Evolutionary conservation across 2,329 filamentous ascomycete species (phyloP).

Genomic region (Botryotinia narcissicola): DNA sequence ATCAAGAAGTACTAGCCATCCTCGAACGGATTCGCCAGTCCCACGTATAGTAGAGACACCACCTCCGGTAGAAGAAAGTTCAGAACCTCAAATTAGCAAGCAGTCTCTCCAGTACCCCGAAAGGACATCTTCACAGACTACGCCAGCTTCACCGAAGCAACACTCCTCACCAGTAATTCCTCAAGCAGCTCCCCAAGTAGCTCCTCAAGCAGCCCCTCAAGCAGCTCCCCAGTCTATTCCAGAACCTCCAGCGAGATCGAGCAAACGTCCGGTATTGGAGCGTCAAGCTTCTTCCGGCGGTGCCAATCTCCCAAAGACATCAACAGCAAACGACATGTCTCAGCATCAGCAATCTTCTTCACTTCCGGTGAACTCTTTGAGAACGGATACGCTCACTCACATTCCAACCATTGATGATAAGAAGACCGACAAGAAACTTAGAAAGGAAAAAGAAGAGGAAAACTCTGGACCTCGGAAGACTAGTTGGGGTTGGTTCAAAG

Average conservation of each 20-base stretch:
- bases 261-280: conserved; percentile 42
- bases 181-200: conserved; percentile 9
- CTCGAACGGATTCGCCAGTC: conserved; percentile 41
- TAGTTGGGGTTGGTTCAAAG: conserved; percentile 79
- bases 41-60: conserved; percentile 67
- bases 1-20: conserved; percentile 32
- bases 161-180: conserved; percentile 14
- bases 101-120: conserved; percentile 23
- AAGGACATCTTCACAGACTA: conserved; percentile 19
- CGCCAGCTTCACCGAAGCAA: conserved; percentile 43
- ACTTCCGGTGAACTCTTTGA: conserved; percentile 65
- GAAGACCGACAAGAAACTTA: conserved; percentile 70
- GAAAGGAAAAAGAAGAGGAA: conserved; percentile 58
- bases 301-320: conserved; percentile 18
- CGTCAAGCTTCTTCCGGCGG: conserved; percentile 30
- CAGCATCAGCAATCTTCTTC: conserved; percentile 61
- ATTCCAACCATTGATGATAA: conserved; percentile 79
- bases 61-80: conserved; percentile 39
- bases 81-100: conserved; percentile 21
- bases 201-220: conserved; percentile 19
- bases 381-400: conserved; percentile 76
- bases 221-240: conserved; percentile 37
- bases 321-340: conserved; percentile 55
- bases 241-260: conserved; percentile 50
- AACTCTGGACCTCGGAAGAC: conserved; percentile 68